Percentiles rank a stretch among this genome's conserved stretches.
phyloP scores from a whole-genome alignment of 2,329 filamentous ascomycete genomes.

The Fusarium ramigenum region DNA sequence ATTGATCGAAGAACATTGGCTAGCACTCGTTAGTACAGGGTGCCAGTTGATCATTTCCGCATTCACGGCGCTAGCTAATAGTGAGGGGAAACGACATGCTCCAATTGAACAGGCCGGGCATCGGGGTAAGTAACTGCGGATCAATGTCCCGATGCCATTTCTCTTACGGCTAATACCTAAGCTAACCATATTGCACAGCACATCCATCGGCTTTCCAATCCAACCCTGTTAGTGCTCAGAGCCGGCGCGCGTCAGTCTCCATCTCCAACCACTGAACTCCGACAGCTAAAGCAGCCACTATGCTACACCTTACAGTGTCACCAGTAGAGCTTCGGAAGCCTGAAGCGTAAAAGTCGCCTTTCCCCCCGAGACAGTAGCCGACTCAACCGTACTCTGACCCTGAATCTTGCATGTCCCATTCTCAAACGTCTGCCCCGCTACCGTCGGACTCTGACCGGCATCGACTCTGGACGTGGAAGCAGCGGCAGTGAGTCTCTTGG shows the following conservation, averaged over 20 bases:
- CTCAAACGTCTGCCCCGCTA: not conserved
- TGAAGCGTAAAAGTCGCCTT: not conserved
- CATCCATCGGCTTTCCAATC: too few relatives aligned
- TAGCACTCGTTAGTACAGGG: fast-evolving
- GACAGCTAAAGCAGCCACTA: too few relatives aligned
- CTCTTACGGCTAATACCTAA: too few relatives aligned
- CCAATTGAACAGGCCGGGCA: not conserved
- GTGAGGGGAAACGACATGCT: not conserved
- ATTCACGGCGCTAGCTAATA: not conserved
- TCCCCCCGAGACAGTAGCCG: not conserved
- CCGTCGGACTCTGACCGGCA: not conserved
- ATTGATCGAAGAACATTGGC: not conserved
- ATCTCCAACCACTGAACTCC: too few relatives aligned
- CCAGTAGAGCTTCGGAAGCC: not conserved
- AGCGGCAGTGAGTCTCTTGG: not conserved
- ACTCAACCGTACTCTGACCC: not conserved
- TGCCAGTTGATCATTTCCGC: not conserved
- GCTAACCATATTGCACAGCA: fast-evolving
- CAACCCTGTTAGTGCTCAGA: too few relatives aligned
- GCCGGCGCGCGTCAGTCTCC: fast-evolving
- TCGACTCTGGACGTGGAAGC: not conserved
- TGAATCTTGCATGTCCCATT: not conserved
- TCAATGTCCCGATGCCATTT: not conserved
- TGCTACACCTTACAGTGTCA: fast-evolving
- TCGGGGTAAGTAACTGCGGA: fast-evolving